Evolutionary conservation across 306 rosid genomes (phyloP), one percentile per base, ranked within the genome.

Genomic region (Senna siamea): DNA sequence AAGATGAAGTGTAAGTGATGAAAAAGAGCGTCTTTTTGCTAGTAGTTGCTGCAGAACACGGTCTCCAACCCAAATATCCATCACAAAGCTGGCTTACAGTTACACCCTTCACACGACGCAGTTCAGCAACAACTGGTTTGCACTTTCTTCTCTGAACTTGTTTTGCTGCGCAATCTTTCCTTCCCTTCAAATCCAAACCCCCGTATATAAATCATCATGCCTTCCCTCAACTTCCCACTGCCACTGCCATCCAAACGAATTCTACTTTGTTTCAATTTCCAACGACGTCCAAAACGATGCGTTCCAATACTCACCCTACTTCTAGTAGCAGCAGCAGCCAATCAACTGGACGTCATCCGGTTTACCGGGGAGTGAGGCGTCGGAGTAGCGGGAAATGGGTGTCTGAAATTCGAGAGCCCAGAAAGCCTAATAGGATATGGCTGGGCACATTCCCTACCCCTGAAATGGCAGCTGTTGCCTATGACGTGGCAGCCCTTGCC

Each of bases 391-490:
- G 87, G 4, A 84, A 84, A 80, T 84, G 87, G 87, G 87, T 84
- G 1, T 84, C 85, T 81, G 87, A 84, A 69, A 84, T 84, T 13
- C 69, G 87, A 0, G 87, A 84, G 34, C 87, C 87, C 2, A 84
- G 34, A 44, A 84, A 84, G 41, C 87, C 87, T 0, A 80, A 77
- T 38, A 80, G 87, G 56, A 94, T 94, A 43, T 94, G 99, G 99
- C 78, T 94, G 44, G 99, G 99, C 17, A 94, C 99, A 63, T 94
- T 88, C 63, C 63, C 89, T 13, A 87, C 95, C 0, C 92, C 99
- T 0, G 99, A 94, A 79, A 94, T 94, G 97, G 96, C 97, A 0
- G 99, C 99, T 13, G 81, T 87, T 11, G 99, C 97, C 6, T 94
- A 89, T 70, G 99, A 94, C 41, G 99, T 94, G 15, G 99, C 97